Evolutionary conservation across 768 basidiomycete species (phyloP).

Genomic region (Galerina marginata): DNA sequence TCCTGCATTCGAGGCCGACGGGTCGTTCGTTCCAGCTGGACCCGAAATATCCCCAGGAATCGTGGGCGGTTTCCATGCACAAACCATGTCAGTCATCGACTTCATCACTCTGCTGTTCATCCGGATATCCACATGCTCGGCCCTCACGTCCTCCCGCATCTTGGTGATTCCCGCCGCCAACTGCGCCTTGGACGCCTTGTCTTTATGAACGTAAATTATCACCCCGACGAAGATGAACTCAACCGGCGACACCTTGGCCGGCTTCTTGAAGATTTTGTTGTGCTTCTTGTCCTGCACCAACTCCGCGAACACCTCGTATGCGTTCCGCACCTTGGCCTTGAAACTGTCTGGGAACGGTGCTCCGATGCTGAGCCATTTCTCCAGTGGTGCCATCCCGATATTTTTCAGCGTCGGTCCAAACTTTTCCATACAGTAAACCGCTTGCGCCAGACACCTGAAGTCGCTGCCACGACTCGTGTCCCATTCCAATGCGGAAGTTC

Average conservation of each 20-base stretch:
- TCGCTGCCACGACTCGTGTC: conserved; percentile 56
- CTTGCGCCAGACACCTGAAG: conserved; percentile 62
- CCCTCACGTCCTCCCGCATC: conserved; percentile 63
- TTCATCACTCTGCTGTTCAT: conserved; percentile 63
- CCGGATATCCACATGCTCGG: conserved; percentile 65
- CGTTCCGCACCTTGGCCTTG: conserved; percentile 37
- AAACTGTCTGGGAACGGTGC: conserved; percentile 36
- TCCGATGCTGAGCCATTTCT: conserved; percentile 54
- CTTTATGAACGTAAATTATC: conserved; percentile 57
- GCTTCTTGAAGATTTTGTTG: conserved; percentile 42
- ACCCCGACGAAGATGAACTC: conserved; percentile 67
- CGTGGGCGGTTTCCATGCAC: conserved; percentile 26
- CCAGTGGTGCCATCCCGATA: conserved; percentile 39
- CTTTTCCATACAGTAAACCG: conserved; percentile 55
- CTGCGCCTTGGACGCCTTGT: conserved; percentile 39
- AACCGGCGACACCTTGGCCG: conserved; percentile 64
- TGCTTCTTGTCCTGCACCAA: conserved; percentile 46
- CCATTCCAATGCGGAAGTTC: conserved; percentile 49
- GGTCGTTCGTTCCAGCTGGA: neutral
- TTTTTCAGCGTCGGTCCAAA: conserved; percentile 22
- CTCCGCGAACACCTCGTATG: conserved; percentile 52
- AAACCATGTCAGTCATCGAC: conserved; percentile 60
- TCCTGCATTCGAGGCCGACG: neutral
- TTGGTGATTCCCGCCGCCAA: conserved; percentile 49
- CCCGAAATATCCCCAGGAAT: conserved; percentile 11